A percentile compares a stretch with the other conserved stretches of the same genome.
These are phyloP conservation scores for Kokia cookei DNA, from an alignment of 441 rosid species.

Conservation along the genomic window DNA sequence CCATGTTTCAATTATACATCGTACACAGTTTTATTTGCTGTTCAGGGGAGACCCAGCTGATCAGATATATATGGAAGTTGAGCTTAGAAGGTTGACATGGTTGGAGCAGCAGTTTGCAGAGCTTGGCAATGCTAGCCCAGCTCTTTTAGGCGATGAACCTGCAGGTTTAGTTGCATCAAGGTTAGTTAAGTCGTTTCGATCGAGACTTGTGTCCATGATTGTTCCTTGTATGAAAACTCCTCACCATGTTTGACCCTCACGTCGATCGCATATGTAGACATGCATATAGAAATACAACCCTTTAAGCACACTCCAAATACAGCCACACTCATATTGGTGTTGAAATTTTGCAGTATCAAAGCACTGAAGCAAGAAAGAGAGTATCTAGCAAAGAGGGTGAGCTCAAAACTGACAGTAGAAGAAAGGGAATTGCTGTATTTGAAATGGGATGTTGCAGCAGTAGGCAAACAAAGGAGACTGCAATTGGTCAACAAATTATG, in stretches of 20 bases:
- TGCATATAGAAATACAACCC: neutral
- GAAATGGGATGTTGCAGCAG: conserved; percentile 79
- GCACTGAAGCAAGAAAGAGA: conserved; percentile 87
- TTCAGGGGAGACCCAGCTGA: conserved; percentile 80
- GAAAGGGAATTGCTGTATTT: conserved; percentile 70
- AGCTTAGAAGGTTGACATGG: conserved; percentile 80
- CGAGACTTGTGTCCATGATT: no score
- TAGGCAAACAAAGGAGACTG: conserved; percentile 79
- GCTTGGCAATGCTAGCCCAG: conserved; percentile 94
- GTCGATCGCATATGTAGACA: neutral
- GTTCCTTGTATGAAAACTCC: no score
- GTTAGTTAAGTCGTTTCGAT: conserved; percentile 18
- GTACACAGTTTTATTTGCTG: conserved; percentile 77
- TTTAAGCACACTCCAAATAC: neutral
- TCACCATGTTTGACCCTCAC: no score
- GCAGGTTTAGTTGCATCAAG: conserved; percentile 81
- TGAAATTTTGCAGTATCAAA: conserved; percentile 44
- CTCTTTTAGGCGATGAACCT: conserved; percentile 82
- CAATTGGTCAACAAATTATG: conserved; percentile 80
- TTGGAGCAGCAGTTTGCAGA: conserved; percentile 87
- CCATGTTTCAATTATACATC: conserved; percentile 77
- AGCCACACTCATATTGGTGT: neutral
- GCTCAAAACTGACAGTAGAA: conserved; percentile 57
- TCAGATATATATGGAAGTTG: conserved; percentile 93
- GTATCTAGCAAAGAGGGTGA: conserved; percentile 73